These are phyloP conservation scores for Podila horticola DNA, from an alignment of 192 early-diverging fungal species.

Conservation along the genomic window DNA sequence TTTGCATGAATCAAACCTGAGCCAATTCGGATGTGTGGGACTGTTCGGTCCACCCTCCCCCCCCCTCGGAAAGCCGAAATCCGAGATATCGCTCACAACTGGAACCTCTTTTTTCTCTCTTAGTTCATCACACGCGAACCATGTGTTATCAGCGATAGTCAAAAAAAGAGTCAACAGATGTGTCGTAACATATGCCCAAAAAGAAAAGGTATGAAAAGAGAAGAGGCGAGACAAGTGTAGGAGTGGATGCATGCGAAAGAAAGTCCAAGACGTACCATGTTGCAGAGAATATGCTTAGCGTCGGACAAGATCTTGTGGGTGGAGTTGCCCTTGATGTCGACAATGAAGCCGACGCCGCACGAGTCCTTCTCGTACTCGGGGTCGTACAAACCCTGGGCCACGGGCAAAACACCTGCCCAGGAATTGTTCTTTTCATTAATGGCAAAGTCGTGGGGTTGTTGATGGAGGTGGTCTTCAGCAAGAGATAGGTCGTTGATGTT, in stretches of 20 bases:
- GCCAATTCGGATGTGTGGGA: too few relatives aligned
- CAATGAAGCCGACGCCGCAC: conserved; percentile 98
- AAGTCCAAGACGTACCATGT: conserved; percentile 72
- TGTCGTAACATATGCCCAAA: too few relatives aligned
- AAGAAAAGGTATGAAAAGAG: neutral
- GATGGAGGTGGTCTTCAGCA: neutral
- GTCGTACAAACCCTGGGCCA: conserved; percentile 88
- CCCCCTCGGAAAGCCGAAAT: too few relatives aligned
- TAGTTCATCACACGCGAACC: too few relatives aligned
- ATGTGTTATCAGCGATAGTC: too few relatives aligned
- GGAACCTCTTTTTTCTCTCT: too few relatives aligned
- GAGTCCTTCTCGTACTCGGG: conserved; percentile 92
- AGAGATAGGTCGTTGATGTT: neutral
- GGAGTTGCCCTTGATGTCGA: conserved; percentile 87
- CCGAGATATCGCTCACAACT: too few relatives aligned
- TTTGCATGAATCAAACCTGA: too few relatives aligned
- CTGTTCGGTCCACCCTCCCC: too few relatives aligned
- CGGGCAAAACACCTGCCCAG: conserved; percentile 88
- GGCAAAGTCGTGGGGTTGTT: conserved; percentile 31
- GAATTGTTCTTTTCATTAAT: conserved; percentile 56
- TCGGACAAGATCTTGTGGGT: conserved; percentile 91
- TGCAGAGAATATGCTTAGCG: conserved; percentile 92
- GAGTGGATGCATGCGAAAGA: neutral
- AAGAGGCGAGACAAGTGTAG: neutral
- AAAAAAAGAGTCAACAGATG: too few relatives aligned